Evolutionary conservation across 2,329 filamentous ascomycete species (phyloP), one percentile per base, ranked within the genome.

Genomic region (Leptographium radiaticola): DNA sequence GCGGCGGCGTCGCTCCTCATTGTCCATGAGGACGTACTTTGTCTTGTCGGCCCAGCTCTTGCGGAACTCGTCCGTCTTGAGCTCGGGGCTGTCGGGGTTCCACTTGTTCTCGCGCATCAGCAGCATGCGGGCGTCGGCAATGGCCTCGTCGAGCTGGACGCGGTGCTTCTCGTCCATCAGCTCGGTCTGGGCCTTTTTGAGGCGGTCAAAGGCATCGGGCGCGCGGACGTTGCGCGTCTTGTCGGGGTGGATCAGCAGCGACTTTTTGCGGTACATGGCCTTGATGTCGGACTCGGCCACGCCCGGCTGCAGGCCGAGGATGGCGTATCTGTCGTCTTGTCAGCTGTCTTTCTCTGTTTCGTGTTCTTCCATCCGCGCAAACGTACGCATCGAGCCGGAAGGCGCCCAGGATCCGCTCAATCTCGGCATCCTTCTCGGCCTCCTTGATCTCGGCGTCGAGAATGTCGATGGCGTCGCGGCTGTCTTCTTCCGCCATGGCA

Each of bases 241-340:
- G 75, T 98, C 93, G 8, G 93, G 93, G 74, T 98, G 93, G 73
- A 98, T 97, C 49, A 98, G 83, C 55, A 98, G 84, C n/a, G 93
- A 98, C 70, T 96, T 97, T 64, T 89, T 90, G 75, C 93, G 90
- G 73, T 97, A 98, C 61, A 81, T 80, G 62, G 84, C 75, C 71
- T 96, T 97, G 75, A 98, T 97, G 71, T 97, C 93, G 56, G 88
- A 90, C 62, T 97, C 91, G 54, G 93, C 83, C 20, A 97, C 89
- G 65, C 93, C 93, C 4, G 93, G 93, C 67, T 95, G 89, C 47
- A 98, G 86, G 68, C 94, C 93, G 47, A 98, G 84, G 49, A 98
- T 89, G 51, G 91, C 88, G 68, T 98, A 98, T 62, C 84, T 87
- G 57, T 51, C 13, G 15, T 10, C 8, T 8, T 15, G 39, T 18